These are phyloP conservation scores for Aspergillus wentii DNA, from an alignment of 495 filamentous ascomycete genomes.

Conservation along the genomic window DNA sequence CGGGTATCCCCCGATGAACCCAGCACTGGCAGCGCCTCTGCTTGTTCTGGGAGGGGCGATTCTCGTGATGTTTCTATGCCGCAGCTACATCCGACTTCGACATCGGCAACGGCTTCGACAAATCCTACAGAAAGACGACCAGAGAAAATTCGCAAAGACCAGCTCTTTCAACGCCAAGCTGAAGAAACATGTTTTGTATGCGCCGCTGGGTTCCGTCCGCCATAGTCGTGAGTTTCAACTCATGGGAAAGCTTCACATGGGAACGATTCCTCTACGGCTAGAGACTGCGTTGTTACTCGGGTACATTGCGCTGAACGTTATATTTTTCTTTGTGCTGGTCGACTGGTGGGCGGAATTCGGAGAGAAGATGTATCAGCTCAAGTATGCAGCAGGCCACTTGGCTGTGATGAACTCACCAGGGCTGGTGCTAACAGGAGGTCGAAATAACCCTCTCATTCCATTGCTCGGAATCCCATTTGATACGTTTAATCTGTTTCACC, in stretches of 20 bases:
- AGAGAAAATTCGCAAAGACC: constrained; percentile 16
- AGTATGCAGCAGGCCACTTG: constrained; percentile 35
- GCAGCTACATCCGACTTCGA: constrained; percentile 18
- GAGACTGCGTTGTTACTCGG: constrained; percentile 24
- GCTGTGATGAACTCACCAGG: constrained; percentile 40
- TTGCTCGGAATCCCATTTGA: constrained; percentile 36
- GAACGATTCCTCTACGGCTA: constrained; percentile 33
- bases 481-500: constrained; percentile 42
- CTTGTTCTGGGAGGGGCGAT: constrained; percentile 26
- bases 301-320: constrained; percentile 30
- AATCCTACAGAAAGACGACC: constrained; percentile 16
- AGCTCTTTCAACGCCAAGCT: constrained; percentile 16
- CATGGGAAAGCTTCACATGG: constrained; percentile 30
- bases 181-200: constrained; percentile 40
- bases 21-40: constrained; percentile 29
- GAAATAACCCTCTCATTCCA: constrained; percentile 38
- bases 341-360: constrained; percentile 33
- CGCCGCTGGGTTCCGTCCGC: constrained; percentile 29
- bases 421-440: constrained; percentile 33
- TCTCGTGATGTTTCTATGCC: constrained; percentile 19
- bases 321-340: constrained; percentile 33
- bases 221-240: constrained; percentile 38
- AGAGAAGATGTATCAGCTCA: constrained; percentile 32
- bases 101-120: constrained; percentile 23
- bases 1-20: constrained; percentile 32